These are phyloP conservation scores for Penicillium pancosmium DNA, from an alignment of 495 filamentous ascomycete species.

Conservation along the genomic window DNA sequence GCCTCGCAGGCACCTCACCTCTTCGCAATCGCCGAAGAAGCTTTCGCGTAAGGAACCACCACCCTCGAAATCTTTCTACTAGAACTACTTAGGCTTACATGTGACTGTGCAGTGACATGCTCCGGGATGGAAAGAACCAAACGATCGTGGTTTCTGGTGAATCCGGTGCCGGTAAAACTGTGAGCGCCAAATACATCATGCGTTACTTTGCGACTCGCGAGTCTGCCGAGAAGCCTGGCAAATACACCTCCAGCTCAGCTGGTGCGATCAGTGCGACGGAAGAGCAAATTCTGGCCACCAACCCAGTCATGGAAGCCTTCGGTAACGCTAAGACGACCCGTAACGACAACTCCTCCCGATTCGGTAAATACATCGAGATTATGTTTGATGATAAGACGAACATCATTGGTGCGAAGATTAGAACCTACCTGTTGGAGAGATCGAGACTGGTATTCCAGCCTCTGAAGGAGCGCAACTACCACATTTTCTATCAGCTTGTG, in stretches of 20 bases:
- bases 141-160: conserved; percentile 98
- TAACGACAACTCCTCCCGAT: conserved; percentile 98
- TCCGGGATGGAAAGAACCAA: conserved; percentile 93
- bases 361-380: conserved; percentile 99
- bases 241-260: conserved; percentile 72
- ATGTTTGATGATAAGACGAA: conserved; percentile 96
- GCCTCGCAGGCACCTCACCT: conserved; percentile 96
- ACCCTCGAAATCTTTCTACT: neutral
- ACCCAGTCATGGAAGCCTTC: conserved; percentile 99
- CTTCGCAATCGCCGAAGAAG: conserved; percentile 98
- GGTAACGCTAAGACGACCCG: conserved; percentile 98
- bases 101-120: conserved; percentile 74
- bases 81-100: neutral
- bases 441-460: conserved; percentile 98
- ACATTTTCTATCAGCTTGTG: conserved; percentile 98
- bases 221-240: conserved; percentile 84
- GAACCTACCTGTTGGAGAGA: conserved; percentile 93
- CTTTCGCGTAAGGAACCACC: conserved; percentile 76
- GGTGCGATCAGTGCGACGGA: conserved; percentile 98
- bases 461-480: conserved; percentile 96
- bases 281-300: conserved; percentile 96
- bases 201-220: conserved; percentile 98
- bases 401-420: conserved; percentile 96
- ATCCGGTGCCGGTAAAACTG: conserved; percentile 97
- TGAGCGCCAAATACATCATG: conserved; percentile 99